Conservation (phyloP, 331 rosid species). For the Malus hybrid region DNA sequence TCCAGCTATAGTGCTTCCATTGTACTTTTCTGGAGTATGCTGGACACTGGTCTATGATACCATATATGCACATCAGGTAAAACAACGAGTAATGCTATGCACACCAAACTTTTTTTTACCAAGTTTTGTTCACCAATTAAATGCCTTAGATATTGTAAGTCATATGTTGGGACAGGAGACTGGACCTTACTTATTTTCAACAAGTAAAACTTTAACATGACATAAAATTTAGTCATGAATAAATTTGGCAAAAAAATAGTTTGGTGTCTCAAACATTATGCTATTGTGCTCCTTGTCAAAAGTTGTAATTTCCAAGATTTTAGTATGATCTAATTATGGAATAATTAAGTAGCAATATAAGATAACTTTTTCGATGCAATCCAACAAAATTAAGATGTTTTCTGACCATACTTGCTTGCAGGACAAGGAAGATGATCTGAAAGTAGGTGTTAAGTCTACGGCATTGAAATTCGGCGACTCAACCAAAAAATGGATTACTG, state of each 20-base stretch:
- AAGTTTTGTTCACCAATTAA: no score
- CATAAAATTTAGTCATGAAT: no score
- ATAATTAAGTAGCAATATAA: neutral
- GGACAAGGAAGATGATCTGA: slow-evolving; percentile 91
- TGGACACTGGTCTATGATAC: slow-evolving; percentile 98
- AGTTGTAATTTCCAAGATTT: neutral
- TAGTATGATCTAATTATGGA: neutral
- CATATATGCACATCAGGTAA: slow-evolving; percentile 93
- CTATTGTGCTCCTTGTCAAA: neutral
- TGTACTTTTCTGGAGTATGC: slow-evolving; percentile 73
- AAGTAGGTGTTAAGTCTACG: slow-evolving; percentile 90
- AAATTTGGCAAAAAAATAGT: no score
- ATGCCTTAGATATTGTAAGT: no score
- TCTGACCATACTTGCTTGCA: slow-evolving; percentile 19
- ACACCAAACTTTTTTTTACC: neutral
- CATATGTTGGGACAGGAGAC: no score
- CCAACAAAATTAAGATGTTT: neutral
- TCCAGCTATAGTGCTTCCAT: slow-evolving; percentile 70
- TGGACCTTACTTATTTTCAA: no score
- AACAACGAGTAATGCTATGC: neutral
- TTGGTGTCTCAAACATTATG: no score
- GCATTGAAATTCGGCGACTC: slow-evolving; percentile 87
- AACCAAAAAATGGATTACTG: slow-evolving; percentile 68
- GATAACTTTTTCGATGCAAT: neutral
- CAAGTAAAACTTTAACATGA: no score